Base-by-base conservation (phyloP, 2,329 filamentous ascomycete genomes). In the Botrytis fabae region DNA sequence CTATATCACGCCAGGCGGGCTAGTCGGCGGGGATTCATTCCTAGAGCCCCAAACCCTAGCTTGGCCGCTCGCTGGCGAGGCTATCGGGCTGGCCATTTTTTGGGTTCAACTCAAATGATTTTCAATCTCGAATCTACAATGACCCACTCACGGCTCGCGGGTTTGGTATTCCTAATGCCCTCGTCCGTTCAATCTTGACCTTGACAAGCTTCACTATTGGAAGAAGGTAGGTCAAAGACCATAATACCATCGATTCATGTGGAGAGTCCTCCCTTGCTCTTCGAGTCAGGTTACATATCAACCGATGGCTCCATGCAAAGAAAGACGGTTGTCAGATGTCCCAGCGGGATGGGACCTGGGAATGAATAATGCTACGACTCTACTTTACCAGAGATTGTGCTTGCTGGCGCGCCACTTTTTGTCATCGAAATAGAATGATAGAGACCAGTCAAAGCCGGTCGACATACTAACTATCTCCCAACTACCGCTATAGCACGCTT, bases 131-230 rank as follows among this genome's bases (percentile, higher is more conserved):
- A 73, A 73, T 73, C 51, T 65, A 73, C 63, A 59, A 54, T 51
- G 70, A 38, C 66, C 73, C 73, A 74, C 73, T 69, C 71, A 66
- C 71, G 73, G 73, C 65, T 74, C 60, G 59, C 73, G 73, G 71
- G 42, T 51, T 12, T 35, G 38, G 38, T n/a, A 44, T 65, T 63
- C 61, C 72, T 71, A 40, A 70, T 73, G 40, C 63, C 57, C 70
- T 72, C 62, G 63, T 69, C 18, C n/a, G 28, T 69, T 42, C 65
- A 57, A 51, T 69, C 18, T 44, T 57, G 48, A 65, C 70, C 42
- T 40, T 48, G 32, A 65, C 44, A 51, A 38, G 69, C 44, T 40
- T 63, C 60, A 68, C 64, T 59, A 65, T 68, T 68, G 51, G 59
- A 32, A 57, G 60, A 68, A 28, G n/a, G 44, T 38, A 59, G 51